Evolutionary conservation across 805 yeast species (phyloP).

Genomic region (Yarrowia keelungensis): DNA sequence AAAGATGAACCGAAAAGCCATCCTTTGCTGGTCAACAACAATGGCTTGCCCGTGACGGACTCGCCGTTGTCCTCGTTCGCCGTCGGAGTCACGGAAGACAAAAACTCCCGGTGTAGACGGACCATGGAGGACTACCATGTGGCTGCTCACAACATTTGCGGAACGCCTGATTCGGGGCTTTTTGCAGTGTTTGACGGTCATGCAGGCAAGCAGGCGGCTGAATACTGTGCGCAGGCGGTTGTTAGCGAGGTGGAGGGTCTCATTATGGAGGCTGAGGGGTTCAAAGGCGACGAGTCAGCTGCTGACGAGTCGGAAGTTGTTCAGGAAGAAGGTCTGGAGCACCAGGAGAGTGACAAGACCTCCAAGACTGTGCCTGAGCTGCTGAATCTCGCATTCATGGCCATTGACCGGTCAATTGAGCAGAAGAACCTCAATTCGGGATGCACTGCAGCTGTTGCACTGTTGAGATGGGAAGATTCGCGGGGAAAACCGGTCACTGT

Average conservation of each 20-base stretch:
- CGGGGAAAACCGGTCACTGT: constrained; percentile 38
- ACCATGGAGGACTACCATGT: constrained; percentile 98
- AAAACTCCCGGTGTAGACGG: constrained; percentile 77
- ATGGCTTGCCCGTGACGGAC: constrained; percentile 13
- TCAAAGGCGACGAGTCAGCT: background rate
- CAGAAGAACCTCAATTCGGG: constrained; percentile 74
- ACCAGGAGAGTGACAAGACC: background rate
- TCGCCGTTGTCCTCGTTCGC: constrained; percentile 31
- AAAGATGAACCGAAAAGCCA: constrained; percentile 7
- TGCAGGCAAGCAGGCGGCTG: constrained; percentile 91
- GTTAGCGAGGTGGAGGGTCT: constrained; percentile 62
- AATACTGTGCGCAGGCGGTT: constrained; percentile 90
- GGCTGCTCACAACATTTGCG: constrained; percentile 91
- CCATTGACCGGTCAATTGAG: constrained; percentile 74
- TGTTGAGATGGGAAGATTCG: constrained; percentile 76
- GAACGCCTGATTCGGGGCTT: constrained; percentile 81
- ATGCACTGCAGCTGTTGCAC: constrained; percentile 94
- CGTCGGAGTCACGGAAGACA: constrained; percentile 93
- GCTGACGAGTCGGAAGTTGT: background rate
- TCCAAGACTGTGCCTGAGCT: constrained; percentile 23
- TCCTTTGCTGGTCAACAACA: constrained; percentile 30
- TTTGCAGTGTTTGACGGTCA: constrained; percentile 97
- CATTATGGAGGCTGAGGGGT: constrained; percentile 51
- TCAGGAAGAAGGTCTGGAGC: constrained; percentile 1
- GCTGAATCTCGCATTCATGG: constrained; percentile 70